Evolutionary conservation across 2,329 filamentous ascomycete species (phyloP).

Genomic region (Penicillium brevicompactum): DNA sequence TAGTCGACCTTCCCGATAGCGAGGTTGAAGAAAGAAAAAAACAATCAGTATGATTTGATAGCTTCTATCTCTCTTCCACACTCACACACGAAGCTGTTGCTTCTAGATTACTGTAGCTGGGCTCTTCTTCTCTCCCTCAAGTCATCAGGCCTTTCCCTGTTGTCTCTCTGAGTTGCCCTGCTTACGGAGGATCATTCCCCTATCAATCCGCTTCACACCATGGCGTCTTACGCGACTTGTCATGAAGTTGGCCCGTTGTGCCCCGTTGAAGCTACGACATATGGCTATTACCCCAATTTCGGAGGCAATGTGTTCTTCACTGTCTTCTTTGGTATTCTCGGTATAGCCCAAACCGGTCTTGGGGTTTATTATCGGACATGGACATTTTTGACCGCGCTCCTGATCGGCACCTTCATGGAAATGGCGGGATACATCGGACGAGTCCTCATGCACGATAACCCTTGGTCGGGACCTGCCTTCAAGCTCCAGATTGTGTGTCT

Average conservation of each 20-base stretch:
- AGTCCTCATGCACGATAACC: slow-evolving; percentile 56
- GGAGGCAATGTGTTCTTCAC: slow-evolving; percentile 56
- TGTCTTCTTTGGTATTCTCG: slow-evolving; percentile 53
- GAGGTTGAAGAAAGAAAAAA: background rate
- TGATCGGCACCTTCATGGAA: slow-evolving; percentile 53
- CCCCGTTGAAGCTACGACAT: slow-evolving; percentile 51
- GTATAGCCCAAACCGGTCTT: slow-evolving; percentile 51
- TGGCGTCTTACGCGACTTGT: slow-evolving; percentile 33
- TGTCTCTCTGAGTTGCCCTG: background rate
- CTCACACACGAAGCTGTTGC: background rate
- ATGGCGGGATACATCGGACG: slow-evolving; percentile 59
- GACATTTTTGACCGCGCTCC: slow-evolving; percentile 56
- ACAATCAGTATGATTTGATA: background rate
- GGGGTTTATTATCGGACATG: slow-evolving; percentile 57
- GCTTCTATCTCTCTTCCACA: background rate
- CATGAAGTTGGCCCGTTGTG: slow-evolving; percentile 42
- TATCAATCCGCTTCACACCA: background rate
- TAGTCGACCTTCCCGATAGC: background rate
- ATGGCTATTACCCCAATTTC: slow-evolving; percentile 57
- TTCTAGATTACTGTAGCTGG: background rate
- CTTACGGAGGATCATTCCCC: background rate
- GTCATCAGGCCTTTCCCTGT: background rate
- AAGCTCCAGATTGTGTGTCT: slow-evolving; percentile 58
- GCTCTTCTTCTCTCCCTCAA: background rate
- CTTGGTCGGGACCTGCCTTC: slow-evolving; percentile 53